Conservation (phyloP, 2,329 filamentous ascomycete species). For the Malbranchea cinnamomea region DNA sequence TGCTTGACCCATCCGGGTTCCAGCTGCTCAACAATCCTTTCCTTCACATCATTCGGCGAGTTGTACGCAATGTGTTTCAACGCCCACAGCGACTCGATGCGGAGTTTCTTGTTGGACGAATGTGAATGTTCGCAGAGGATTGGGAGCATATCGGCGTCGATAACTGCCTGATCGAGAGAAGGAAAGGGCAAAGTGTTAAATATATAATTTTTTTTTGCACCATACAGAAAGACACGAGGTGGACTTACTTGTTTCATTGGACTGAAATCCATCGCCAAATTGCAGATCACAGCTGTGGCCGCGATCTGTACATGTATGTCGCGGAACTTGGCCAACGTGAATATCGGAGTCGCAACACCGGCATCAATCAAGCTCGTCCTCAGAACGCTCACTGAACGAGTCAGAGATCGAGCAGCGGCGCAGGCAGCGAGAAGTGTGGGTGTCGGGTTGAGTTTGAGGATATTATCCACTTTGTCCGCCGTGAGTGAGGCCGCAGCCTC, state of each 20-base stretch:
- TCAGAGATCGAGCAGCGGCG: conserved; percentile 63
- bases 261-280: conserved; percentile 76
- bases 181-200: neutral
- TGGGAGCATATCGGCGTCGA: conserved; percentile 58
- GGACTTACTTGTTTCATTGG: conserved; percentile 69
- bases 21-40: conserved; percentile 61
- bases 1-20: conserved; percentile 67
- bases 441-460: conserved; percentile 59
- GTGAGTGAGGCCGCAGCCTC: conserved; percentile 1
- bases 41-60: conserved; percentile 56
- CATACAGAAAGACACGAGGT: neutral
- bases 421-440: conserved; percentile 74
- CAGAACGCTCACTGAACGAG: conserved; percentile 69
- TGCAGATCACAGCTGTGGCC: conserved; percentile 70
- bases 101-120: conserved; percentile 61
- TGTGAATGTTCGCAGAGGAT: conserved; percentile 73
- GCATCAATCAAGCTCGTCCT: conserved; percentile 79
- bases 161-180: conserved; percentile 43
- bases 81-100: conserved; percentile 81
- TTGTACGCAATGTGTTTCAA: conserved; percentile 77
- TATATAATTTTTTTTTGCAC: neutral
- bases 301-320: conserved; percentile 72
- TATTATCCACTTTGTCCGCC: conserved; percentile 14
- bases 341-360: conserved; percentile 62
- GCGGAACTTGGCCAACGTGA: conserved; percentile 57